These are phyloP conservation scores for Pterocarpus santalinus DNA, from an alignment of 306 rosid species.

Conservation along the genomic window DNA sequence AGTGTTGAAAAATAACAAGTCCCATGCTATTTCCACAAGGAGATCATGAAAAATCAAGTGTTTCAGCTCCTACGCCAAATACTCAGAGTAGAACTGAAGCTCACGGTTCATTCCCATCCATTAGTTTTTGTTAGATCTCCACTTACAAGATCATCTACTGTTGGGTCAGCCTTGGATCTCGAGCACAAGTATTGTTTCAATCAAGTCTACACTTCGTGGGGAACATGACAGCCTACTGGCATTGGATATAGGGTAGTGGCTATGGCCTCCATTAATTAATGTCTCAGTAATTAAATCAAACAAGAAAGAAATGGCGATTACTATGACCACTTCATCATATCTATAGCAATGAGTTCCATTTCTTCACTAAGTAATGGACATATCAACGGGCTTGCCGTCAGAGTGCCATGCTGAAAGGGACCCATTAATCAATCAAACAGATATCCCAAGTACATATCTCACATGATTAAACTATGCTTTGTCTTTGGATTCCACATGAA, in stretches of 20 bases:
- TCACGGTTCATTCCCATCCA: slow-evolving; percentile 47
- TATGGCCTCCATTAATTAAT: slow-evolving; percentile 52
- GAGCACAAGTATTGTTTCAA: not conserved
- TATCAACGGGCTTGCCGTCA: slow-evolving; percentile 53
- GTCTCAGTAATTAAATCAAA: slow-evolving; percentile 64
- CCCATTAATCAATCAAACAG: slow-evolving; percentile 48
- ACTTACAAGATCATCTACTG: slow-evolving; percentile 47
- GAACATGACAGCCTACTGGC: slow-evolving; percentile 51
- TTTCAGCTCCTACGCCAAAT: slow-evolving; percentile 53
- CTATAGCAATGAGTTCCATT: slow-evolving; percentile 48
- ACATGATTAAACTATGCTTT: slow-evolving; percentile 46
- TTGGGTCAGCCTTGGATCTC: slow-evolving; percentile 36
- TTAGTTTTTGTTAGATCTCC: not conserved
- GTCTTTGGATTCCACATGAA: not conserved
- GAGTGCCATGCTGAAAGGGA: slow-evolving; percentile 57
- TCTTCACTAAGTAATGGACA: slow-evolving; percentile 55
- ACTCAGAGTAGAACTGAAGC: slow-evolving; percentile 54
- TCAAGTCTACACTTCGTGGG: slow-evolving; percentile 50
- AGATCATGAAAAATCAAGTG: slow-evolving; percentile 43
- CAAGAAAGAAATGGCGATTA: slow-evolving; percentile 52
- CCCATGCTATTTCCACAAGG: no score
- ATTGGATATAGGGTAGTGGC: slow-evolving; percentile 49
- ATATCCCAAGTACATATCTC: slow-evolving; percentile 27
- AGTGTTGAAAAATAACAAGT: no score
- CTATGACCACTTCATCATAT: not conserved